These are phyloP conservation scores for Cyclotella baltica DNA, from an alignment of 108 stramenopile species.

Conservation along the genomic window DNA sequence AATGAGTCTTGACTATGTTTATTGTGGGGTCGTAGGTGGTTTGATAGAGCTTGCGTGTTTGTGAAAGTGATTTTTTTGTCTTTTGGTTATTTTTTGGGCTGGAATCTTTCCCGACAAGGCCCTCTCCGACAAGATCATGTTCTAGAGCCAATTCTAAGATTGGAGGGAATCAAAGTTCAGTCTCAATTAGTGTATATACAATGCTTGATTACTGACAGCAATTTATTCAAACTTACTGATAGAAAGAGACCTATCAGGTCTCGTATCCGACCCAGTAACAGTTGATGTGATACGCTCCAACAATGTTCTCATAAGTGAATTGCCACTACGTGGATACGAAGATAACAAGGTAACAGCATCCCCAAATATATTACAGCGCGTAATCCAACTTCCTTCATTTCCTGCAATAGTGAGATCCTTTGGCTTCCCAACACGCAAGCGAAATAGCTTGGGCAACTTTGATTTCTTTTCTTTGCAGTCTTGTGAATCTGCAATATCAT, in stretches of 20 bases:
- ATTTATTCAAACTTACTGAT: slow-evolving; percentile 20
- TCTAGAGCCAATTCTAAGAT: slow-evolving; percentile 60
- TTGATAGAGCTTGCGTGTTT: slow-evolving; percentile 20
- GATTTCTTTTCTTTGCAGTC: not conserved
- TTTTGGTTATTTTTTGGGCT: not conserved
- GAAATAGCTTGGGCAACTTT: not conserved
- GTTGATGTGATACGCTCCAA: slow-evolving; percentile 80
- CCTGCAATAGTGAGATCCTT: not conserved
- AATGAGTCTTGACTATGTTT: slow-evolving; percentile 91
- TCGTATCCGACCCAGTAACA: slow-evolving; percentile 95
- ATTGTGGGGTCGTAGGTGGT: slow-evolving; percentile 36
- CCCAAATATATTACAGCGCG: slow-evolving; percentile 15
- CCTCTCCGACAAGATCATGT: slow-evolving; percentile 86
- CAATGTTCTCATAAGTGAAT: slow-evolving; percentile 82
- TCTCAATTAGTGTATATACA: not conserved
- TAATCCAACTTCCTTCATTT: not conserved
- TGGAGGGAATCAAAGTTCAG: not conserved
- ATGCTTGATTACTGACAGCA: not conserved
- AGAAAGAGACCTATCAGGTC: slow-evolving; percentile 85
- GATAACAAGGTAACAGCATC: slow-evolving; percentile 65
- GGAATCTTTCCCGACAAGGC: slow-evolving; percentile 56
- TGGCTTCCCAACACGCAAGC: not conserved
- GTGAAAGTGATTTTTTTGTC: not conserved
- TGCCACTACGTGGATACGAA: slow-evolving; percentile 93
- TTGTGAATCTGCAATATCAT: not conserved